These are phyloP conservation scores for Erythrobasidium hasegawianum DNA, from an alignment of 1,284 basidiomycete genomes.

Conservation along the genomic window DNA sequence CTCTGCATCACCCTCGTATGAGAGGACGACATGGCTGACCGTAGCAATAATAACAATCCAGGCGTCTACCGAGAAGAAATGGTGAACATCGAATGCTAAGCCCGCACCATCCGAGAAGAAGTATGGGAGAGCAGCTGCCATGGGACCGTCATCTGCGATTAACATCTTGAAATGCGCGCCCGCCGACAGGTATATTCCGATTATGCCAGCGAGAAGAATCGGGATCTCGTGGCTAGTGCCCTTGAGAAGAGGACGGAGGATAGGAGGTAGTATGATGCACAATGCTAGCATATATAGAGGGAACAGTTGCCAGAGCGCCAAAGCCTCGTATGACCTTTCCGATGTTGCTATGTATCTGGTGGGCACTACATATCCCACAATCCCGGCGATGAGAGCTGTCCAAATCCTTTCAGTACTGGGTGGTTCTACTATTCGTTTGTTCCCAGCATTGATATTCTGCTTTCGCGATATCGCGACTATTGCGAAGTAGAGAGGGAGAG, in stretches of 20 bases:
- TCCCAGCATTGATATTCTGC: background rate
- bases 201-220: slow-evolving; percentile 10
- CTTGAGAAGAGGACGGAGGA: slow-evolving; percentile 20
- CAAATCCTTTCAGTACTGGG: slow-evolving; percentile 14
- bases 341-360: slow-evolving; percentile 4
- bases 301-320: slow-evolving; percentile 30
- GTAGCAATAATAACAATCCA: background rate
- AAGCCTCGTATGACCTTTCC: slow-evolving; percentile 23
- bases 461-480: slow-evolving; percentile 11
- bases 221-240: slow-evolving; percentile 12
- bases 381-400: slow-evolving; percentile 21
- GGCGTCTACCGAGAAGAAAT: background rate
- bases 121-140: background rate
- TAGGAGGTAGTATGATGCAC: slow-evolving; percentile 4
- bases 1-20: background rate
- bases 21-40: background rate
- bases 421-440: background rate
- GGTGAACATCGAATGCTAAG: background rate
- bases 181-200: slow-evolving; percentile 25
- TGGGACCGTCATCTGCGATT: background rate
- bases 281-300: slow-evolving; percentile 12
- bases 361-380: slow-evolving; percentile 21
- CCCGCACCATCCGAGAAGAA: background rate
- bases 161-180: slow-evolving; percentile 29
- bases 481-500: slow-evolving; percentile 23